A percentile compares a stretch with the other conserved stretches of the same genome.
These are phyloP conservation scores for Claviceps paspali DNA, from an alignment of 2,329 filamentous ascomycete genomes.

Conservation along the genomic window DNA sequence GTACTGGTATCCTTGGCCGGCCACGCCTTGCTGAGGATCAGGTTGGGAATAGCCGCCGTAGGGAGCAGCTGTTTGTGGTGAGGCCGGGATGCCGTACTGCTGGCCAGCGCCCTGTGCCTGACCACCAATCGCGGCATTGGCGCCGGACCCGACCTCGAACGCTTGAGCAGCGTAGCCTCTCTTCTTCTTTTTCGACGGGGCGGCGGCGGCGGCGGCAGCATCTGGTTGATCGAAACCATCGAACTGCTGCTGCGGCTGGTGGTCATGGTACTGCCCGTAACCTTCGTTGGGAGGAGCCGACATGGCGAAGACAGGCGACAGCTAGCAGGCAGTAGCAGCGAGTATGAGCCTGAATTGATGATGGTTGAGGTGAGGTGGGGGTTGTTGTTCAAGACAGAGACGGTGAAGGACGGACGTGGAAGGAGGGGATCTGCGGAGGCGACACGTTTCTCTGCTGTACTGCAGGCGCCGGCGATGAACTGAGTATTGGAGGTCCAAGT, in stretches of 20 bases:
- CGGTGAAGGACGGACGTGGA: slow-evolving; percentile 2
- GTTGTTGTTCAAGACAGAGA: slow-evolving; percentile 2
- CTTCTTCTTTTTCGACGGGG: slow-evolving; percentile 67
- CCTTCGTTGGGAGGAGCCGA: slow-evolving; percentile 41
- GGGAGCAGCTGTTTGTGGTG: slow-evolving; percentile 23
- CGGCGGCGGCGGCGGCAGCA: slow-evolving; percentile 23
- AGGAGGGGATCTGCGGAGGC: background rate
- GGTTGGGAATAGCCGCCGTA: slow-evolving; percentile 48
- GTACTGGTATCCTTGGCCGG: slow-evolving; percentile 25
- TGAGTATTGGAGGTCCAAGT: background rate
- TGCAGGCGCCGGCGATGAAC: slow-evolving; percentile 5
- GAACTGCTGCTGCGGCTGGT: slow-evolving; percentile 28
- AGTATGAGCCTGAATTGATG: slow-evolving; percentile 13
- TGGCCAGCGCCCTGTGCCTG: slow-evolving; percentile 24
- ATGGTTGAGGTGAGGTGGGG: slow-evolving; percentile 4
- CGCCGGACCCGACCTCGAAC: slow-evolving; percentile 80
- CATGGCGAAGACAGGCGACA: slow-evolving; percentile 28
- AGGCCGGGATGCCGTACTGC: slow-evolving; percentile 31
- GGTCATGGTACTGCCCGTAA: slow-evolving; percentile 33
- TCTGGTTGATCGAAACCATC: slow-evolving; percentile 17
- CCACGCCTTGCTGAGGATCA: slow-evolving; percentile 23
- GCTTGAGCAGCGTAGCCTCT: slow-evolving; percentile 87
- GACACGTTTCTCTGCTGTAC: slow-evolving; percentile 5
- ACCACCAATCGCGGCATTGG: slow-evolving; percentile 52
- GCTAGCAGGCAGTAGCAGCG: slow-evolving; percentile 5